Evolutionary conservation across 2,329 filamentous ascomycete genomes (phyloP).

Genomic region (Diaporthe nobilis): DNA sequence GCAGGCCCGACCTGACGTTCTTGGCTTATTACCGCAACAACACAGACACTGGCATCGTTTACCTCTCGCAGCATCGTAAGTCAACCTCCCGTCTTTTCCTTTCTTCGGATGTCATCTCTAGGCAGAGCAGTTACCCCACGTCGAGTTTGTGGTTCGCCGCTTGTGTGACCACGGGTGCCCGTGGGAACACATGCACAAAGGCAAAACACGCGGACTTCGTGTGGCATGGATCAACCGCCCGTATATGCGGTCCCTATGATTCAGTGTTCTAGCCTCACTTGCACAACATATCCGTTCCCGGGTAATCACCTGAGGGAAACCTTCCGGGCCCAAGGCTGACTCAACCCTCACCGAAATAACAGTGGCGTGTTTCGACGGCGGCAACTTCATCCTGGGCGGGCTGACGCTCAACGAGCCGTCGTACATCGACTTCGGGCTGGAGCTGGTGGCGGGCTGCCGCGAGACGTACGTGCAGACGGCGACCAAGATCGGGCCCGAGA

Average conservation of each 20-base stretch:
- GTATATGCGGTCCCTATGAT: constrained; percentile 3
- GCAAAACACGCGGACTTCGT: constrained; percentile 1
- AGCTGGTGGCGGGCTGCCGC: constrained; percentile 80
- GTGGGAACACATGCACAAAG: constrained; percentile 2
- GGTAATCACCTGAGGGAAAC: not conserved
- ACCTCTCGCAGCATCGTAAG: constrained; percentile 64
- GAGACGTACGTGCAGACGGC: constrained; percentile 78
- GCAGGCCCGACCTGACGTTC: constrained; percentile 80
- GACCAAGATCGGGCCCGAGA: constrained; percentile 84
- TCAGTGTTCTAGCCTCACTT: not conserved
- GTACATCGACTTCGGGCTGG: constrained; percentile 82
- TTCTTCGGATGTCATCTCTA: not conserved
- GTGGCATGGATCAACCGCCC: constrained; percentile 3
- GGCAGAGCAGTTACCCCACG: not conserved
- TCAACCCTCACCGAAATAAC: constrained; percentile 53
- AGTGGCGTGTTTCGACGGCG: constrained; percentile 87
- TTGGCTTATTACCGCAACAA: constrained; percentile 69
- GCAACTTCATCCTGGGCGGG: constrained; percentile 88
- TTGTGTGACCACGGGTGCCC: not conserved
- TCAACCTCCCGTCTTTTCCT: constrained; percentile 24
- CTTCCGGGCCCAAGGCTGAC: constrained; percentile 39
- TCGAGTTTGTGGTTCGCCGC: not conserved
- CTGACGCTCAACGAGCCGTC: constrained; percentile 74
- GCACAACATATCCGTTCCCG: not conserved
- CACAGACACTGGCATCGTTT: constrained; percentile 52